Evolutionary conservation across 768 basidiomycete genomes (phyloP).

Genomic region (Lactifluus volemus): DNA sequence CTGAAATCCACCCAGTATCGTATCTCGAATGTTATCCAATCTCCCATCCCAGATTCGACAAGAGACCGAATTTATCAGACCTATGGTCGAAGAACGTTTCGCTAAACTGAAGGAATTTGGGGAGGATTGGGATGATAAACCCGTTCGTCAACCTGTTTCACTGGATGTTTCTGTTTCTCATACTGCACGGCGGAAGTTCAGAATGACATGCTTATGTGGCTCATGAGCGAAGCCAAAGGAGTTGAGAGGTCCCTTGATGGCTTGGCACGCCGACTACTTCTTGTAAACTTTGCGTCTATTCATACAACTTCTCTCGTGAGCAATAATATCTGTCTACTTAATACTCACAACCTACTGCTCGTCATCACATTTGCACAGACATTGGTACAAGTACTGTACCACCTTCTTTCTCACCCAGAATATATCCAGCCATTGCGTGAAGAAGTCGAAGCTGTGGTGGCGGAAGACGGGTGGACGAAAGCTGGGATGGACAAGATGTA

Average conservation of each 20-base stretch:
- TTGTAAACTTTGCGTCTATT: constrained; percentile 31
- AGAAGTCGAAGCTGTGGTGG: constrained; percentile 26
- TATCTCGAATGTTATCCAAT: constrained; percentile 15
- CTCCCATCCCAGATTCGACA: constrained; percentile 11
- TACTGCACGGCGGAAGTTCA: constrained; percentile 9
- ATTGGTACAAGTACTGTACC: constrained; percentile 24
- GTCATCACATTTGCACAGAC: constrained; percentile 17
- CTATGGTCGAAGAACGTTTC: constrained; percentile 20
- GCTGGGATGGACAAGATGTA: constrained; percentile 25
- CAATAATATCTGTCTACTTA: neutral
- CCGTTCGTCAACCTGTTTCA: constrained; percentile 15
- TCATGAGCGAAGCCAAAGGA: constrained; percentile 32
- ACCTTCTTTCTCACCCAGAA: constrained; percentile 25
- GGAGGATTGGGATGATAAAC: constrained; percentile 22
- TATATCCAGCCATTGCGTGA: constrained; percentile 25
- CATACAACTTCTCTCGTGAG: constrained; percentile 27
- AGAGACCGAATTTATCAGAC: constrained; percentile 4
- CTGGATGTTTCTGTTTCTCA: neutral
- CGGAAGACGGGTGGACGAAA: constrained; percentile 28
- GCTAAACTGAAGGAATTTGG: constrained; percentile 19
- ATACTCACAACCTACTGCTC: neutral
- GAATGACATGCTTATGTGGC: constrained; percentile 42
- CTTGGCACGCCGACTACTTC: constrained; percentile 25
- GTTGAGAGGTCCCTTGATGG: constrained; percentile 26
- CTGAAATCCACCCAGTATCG: constrained; percentile 7